phyloP scores from a whole-genome alignment of 768 basidiomycete genomes.

The Coprinopsis strossmayeri region DNA sequence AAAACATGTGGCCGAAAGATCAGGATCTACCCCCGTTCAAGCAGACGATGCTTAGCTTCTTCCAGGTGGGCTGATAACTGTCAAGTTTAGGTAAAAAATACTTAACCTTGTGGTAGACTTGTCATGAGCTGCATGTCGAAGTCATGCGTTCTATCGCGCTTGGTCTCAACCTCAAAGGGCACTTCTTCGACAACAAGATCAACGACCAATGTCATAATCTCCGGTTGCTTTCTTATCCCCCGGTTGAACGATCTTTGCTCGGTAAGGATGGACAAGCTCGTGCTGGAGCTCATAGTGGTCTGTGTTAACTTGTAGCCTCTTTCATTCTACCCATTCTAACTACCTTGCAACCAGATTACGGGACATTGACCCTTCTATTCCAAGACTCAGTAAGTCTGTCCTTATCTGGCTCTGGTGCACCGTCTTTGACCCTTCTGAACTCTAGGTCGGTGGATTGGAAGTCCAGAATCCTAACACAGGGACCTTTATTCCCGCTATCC shows the following conservation, averaged over 20 bases:
- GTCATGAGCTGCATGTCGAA: conserved; percentile 65
- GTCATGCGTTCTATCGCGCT: conserved; percentile 87
- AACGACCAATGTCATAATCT: conserved; percentile 78
- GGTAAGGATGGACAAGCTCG: conserved; percentile 64
- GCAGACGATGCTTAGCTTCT: conserved; percentile 69
- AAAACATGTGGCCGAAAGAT: conserved; percentile 76
- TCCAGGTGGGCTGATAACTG: conserved; percentile 56
- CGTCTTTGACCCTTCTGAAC: not conserved
- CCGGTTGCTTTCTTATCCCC: conserved; percentile 74
- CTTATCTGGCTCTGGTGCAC: not conserved
- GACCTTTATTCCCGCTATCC: conserved; percentile 62
- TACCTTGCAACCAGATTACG: conserved; percentile 47
- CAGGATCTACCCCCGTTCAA: conserved; percentile 60
- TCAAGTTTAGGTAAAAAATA: no score
- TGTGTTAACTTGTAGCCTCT: no score
- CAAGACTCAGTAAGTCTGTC: conserved; percentile 53
- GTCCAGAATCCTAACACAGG: conserved; percentile 77
- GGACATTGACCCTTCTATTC: conserved; percentile 76
- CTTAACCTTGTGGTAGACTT: no score
- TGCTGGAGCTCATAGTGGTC: conserved; percentile 78
- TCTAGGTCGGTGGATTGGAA: conserved; percentile 71
- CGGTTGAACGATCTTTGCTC: conserved; percentile 56
- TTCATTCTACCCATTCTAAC: not conserved
- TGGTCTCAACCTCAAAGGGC: conserved; percentile 66
- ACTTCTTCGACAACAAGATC: conserved; percentile 71